Base-by-base conservation (phyloP, 1,139 yeast species). In the Kodamaea fungicola region DNA sequence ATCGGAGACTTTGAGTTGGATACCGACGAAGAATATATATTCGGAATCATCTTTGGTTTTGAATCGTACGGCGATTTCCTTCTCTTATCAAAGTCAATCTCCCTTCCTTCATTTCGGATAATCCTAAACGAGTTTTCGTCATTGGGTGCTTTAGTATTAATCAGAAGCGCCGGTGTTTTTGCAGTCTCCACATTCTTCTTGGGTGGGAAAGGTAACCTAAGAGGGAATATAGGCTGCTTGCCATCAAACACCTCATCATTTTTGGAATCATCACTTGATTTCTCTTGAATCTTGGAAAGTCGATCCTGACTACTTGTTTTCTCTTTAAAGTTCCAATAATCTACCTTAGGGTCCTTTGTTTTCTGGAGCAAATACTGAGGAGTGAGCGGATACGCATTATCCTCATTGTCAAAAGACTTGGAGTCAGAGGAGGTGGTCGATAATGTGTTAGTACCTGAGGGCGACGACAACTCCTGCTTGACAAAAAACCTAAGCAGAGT, bases 31-130 rank as follows among this genome's bases (percentile, higher is more conserved):
- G 73, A 63, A 41, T 67, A 67, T 12, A 68, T 70, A 41, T 67
- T 70, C 6, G 73, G 69, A 25, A 69, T 69, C 33, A 64, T 47
- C 39, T 67, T 67, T 1, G 76, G 74, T 37, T 67, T 68, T 3
- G 59, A 46, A 31, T 73, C 80, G 50, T 76, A 83, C 1, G 95
- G 95, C 0, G 95, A 82, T 35, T 80, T 79, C 31, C 95, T 64
- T 38, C 90, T 68, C 50, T 86, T 82, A 51, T 87, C 94, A 55
- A 87, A 86, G 59, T 88, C 89, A 41, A 87, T 85, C 52, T 84
- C 94, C 22, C 76, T 64, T 10, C 74, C 67, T 30, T 75, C 78
- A n/a, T 80, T 78, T 27, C 90, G 61, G 9, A 86, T 71, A 0
- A 86, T 83, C 43, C 83, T 71, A 53, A 87, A 86, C 0, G 86